Conservation (phyloP, 139 green algal species). For the Chlorella sp. region DNA sequence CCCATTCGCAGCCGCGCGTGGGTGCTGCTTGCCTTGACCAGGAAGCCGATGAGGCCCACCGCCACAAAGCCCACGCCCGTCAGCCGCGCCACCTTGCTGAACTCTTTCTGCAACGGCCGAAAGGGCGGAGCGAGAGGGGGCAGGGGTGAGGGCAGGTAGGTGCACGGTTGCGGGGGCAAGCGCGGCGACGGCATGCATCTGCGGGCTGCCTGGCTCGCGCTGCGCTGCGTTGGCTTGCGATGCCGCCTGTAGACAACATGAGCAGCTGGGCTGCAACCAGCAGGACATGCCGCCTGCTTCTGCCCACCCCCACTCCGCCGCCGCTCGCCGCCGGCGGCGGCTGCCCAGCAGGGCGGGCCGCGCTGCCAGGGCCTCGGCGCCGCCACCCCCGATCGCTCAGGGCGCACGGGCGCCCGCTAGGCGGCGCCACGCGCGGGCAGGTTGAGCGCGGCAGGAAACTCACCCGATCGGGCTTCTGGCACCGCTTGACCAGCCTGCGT, state of each 20-base stretch:
- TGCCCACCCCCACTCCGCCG: background rate
- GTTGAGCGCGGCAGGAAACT: background rate
- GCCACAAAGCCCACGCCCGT: slow-evolving; percentile 49
- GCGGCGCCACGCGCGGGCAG: background rate
- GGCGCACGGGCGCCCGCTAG: background rate
- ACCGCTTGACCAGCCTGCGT: slow-evolving; percentile 48
- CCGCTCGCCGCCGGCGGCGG: background rate
- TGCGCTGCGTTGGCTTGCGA: too few relatives aligned
- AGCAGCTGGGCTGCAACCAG: background rate
- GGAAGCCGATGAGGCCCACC: slow-evolving; percentile 44
- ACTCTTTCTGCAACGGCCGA: slow-evolving; percentile 34
- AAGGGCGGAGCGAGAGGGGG: background rate
- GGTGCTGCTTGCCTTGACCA: slow-evolving; percentile 37
- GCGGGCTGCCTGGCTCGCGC: too few relatives aligned
- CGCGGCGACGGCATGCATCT: too few relatives aligned
- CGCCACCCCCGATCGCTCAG: background rate
- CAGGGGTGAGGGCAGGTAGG: background rate
- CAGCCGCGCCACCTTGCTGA: slow-evolving; percentile 48
- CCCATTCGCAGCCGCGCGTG: too few relatives aligned
- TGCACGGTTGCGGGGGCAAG: background rate
- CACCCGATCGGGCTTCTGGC: slow-evolving; percentile 49
- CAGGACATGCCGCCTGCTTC: background rate
- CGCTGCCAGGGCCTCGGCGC: too few relatives aligned
- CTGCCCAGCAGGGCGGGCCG: background rate
- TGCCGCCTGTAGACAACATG: background rate